Conservation (phyloP, 2,329 filamentous ascomycete species). For the Beauveria australis region DNA sequence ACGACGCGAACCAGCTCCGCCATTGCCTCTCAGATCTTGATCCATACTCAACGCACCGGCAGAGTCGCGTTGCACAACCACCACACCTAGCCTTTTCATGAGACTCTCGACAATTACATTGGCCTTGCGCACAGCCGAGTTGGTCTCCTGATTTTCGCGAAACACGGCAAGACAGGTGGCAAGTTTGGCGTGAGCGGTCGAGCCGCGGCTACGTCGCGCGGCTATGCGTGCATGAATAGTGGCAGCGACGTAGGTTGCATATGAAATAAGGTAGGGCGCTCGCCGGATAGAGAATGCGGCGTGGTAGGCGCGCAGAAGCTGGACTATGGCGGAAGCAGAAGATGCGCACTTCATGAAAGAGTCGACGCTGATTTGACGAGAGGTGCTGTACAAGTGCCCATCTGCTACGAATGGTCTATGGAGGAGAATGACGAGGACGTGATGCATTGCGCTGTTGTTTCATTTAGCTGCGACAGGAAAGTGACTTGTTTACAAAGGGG, state of each 20-base stretch:
- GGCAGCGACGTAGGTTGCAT: constrained; percentile 46
- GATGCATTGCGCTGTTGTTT: not conserved
- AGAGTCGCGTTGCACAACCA: not conserved
- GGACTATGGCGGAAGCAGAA: not conserved
- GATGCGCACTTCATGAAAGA: not conserved
- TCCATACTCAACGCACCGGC: not conserved
- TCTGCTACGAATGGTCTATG: not conserved
- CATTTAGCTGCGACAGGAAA: not conserved
- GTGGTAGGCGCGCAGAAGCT: not conserved
- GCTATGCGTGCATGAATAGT: constrained; percentile 45
- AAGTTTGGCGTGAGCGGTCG: not conserved
- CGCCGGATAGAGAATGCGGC: constrained; percentile 26
- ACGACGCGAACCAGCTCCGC: no score
- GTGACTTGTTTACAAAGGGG: no score
- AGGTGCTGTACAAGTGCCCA: not conserved
- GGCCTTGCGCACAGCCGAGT: not conserved
- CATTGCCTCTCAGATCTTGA: not conserved
- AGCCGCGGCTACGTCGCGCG: constrained; percentile 18
- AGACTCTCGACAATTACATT: not conserved
- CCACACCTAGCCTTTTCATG: not conserved
- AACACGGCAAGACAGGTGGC: not conserved
- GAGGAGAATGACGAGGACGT: not conserved
- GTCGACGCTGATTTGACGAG: not conserved
- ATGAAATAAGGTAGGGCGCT: constrained; percentile 46
- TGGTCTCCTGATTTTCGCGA: not conserved